These are phyloP conservation scores for Hypoxylon rubiginosum DNA, from an alignment of 2,329 filamentous ascomycete species.

Conservation along the genomic window DNA sequence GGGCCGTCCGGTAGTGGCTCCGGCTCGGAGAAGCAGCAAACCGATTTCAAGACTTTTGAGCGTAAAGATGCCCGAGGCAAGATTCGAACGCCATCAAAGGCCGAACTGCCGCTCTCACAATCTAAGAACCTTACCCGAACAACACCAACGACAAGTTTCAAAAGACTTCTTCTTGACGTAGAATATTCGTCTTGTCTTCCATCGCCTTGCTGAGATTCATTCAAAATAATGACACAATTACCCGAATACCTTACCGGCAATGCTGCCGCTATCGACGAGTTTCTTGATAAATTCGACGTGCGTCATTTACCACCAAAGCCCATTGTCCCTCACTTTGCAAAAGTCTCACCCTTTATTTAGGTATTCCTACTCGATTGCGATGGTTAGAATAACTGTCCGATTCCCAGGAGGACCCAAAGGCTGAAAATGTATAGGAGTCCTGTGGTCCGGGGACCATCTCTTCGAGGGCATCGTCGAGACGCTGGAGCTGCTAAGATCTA, in stretches of 20 bases:
- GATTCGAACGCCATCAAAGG: background rate
- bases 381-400: conserved; percentile 70
- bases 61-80: background rate
- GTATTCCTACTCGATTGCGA: conserved; percentile 97
- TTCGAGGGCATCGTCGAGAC: conserved; percentile 90
- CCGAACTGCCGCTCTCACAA: background rate
- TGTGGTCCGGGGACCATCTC: conserved; percentile 95
- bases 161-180: background rate
- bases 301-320: conserved; percentile 56
- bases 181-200: background rate
- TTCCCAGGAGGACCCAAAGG: background rate
- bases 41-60: background rate
- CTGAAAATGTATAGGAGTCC: conserved; percentile 70
- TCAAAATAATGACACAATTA: conserved; percentile 53
- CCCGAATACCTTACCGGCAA: conserved; percentile 84
- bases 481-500: conserved; percentile 82
- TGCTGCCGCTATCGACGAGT: conserved; percentile 79
- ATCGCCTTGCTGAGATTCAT: background rate
- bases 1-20: background rate
- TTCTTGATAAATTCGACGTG: conserved; percentile 93
- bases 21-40: background rate
- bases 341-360: conserved; percentile 59
- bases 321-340: conserved; percentile 28
- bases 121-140: background rate
- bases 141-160: background rate